Base-by-base conservation (phyloP, 75 land plant genomes). In the Cupressus sempervirens region DNA sequence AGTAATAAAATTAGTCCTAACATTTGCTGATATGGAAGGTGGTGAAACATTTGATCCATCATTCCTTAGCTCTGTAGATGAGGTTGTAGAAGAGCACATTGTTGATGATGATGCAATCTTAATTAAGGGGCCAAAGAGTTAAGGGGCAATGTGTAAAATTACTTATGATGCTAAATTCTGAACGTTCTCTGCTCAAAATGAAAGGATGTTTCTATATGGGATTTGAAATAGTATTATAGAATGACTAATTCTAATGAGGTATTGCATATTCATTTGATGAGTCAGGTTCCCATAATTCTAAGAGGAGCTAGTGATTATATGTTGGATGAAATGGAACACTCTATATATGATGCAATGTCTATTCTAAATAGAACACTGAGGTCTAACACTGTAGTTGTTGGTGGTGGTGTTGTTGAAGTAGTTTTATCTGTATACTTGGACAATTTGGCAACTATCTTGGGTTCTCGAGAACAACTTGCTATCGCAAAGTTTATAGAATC, bases 1-100 rank as follows among this genome's bases (percentile, higher is more conserved):
- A n/a, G n/a, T n/a, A n/a, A n/a, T n/a, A n/a, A n/a, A n/a, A n/a
- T n/a, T n/a, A n/a, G 94, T 96, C 84, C 86, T 94, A 32, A 96
- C 98, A 40, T 96, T 98, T 88, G 99, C 99, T 86, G 99, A 96
- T 72, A 94, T 96, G 98, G 99, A 98, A 90, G 99, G 99, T 7
- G 96, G 97, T 16, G 99, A 98, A 87, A 93, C 98, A 40, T 98
- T 93, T 93, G 99, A 98, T 88, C 83, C 96, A 82, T 94, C 95
- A 83, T 81, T 93, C 83, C 93, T 98, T 86, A 98, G 99, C 48
- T 82, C 14, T 84, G 98, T 98, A 8, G 98, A 96, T 85, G 99
- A 98, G 88, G 99, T 98, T 82, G 92, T 94, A 7, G 99, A 96
- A 86, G n/a, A n/a, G n/a, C n/a, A n/a, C n/a, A n/a, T n/a, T n/a